Percentiles rank a stretch among this genome's conserved stretches.
Conservation (phyloP, 805 yeast species). For the Pichia californica region DNA sequence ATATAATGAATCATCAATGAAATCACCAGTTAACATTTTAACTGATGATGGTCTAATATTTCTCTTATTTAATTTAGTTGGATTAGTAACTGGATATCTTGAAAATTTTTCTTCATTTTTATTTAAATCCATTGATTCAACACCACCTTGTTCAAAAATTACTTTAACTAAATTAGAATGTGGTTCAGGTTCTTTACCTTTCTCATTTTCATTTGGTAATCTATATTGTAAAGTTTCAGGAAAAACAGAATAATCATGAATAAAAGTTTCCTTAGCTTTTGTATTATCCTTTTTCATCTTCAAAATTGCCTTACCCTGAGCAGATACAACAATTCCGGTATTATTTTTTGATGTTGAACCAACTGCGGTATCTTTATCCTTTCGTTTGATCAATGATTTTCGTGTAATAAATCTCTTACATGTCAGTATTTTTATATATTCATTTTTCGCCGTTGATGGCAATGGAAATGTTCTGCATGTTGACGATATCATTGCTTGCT, state of each 20-base stretch:
- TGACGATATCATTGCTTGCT: too few relatives aligned
- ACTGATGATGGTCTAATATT: slow-evolving; percentile 50
- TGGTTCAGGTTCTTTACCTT: slow-evolving; percentile 14
- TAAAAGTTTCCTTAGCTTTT: slow-evolving; percentile 16
- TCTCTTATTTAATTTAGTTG: slow-evolving; percentile 30
- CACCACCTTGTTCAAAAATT: slow-evolving; percentile 31
- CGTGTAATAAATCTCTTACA: slow-evolving; percentile 10
- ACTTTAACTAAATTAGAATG: slow-evolving; percentile 21
- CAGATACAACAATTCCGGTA: neutral
- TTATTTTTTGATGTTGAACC: neutral
- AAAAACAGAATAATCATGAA: slow-evolving; percentile 31
- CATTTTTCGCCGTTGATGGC: too few relatives aligned
- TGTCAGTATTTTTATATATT: neutral
- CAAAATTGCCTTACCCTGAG: slow-evolving; percentile 12
- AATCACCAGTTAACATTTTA: slow-evolving; percentile 71
- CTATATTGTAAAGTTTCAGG: slow-evolving; percentile 27
- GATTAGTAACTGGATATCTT: slow-evolving; percentile 37
- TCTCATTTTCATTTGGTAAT: slow-evolving; percentile 22
- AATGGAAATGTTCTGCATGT: too few relatives aligned
- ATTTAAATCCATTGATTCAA: slow-evolving; percentile 29
- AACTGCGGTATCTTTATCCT: slow-evolving; percentile 1
- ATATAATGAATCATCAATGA: slow-evolving; percentile 78
- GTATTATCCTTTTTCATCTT: slow-evolving; percentile 11
- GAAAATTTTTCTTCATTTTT: slow-evolving; percentile 32
- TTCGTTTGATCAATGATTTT: slow-evolving; percentile 8